phyloP scores from a whole-genome alignment of 106 monocot genomes.

The Dendrobium chrysotoxum region DNA sequence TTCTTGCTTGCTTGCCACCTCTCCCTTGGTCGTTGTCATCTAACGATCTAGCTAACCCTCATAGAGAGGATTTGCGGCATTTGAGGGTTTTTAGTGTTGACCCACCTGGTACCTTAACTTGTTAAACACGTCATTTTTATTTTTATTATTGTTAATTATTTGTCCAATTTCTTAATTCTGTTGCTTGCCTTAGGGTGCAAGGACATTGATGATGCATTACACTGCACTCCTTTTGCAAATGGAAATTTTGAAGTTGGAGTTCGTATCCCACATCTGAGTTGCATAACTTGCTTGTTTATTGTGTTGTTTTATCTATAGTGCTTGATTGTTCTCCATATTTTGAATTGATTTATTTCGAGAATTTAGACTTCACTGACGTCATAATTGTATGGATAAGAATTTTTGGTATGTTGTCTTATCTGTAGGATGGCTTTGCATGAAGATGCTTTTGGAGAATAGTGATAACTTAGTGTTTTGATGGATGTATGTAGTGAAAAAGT shows the following conservation, averaged over 20 bases:
- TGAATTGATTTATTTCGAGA: not conserved
- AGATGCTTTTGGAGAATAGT: not conserved
- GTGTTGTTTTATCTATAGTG: not conserved
- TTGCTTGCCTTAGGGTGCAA: constrained; percentile 65
- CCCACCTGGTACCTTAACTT: constrained; percentile 74
- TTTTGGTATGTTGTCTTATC: not conserved
- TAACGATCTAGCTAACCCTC: constrained; percentile 61
- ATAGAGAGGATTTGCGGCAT: constrained; percentile 80
- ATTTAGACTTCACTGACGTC: not conserved
- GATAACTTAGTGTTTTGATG: not conserved
- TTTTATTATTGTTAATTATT: not conserved
- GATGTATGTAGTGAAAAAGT: not conserved
- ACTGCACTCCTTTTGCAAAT: constrained; percentile 74
- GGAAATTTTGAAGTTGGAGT: constrained; percentile 99
- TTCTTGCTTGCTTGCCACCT: constrained; percentile 91
- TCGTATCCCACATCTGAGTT: constrained; percentile 67
- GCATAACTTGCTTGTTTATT: not conserved
- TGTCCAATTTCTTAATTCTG: constrained; percentile 2
- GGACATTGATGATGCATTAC: constrained; percentile 99
- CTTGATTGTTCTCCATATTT: constrained; percentile 2
- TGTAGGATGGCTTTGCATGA: not conserved
- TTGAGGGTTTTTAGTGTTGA: constrained; percentile 98
- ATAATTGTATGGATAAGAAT: not conserved
- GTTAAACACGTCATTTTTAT: not conserved
- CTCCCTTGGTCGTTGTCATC: constrained; percentile 87